Conservation (phyloP, 2,329 filamentous ascomycete genomes). For the Teratosphaeria epicoccoides region DNA sequence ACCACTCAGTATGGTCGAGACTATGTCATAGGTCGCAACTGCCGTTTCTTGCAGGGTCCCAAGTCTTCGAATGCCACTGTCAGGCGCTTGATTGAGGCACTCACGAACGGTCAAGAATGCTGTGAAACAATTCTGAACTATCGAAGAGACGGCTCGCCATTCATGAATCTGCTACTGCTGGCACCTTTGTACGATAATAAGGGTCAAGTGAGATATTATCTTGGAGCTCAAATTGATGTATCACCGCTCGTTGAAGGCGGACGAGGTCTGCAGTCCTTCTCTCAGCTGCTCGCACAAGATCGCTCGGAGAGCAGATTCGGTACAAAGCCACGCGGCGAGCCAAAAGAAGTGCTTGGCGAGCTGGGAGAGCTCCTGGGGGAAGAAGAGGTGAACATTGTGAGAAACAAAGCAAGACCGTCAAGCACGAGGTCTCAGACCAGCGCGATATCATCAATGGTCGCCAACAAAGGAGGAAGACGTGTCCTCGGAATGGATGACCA, state of each 20-base stretch:
- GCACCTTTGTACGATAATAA: slow-evolving; percentile 34
- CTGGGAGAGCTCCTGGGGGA: slow-evolving; percentile 22
- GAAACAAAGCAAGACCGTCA: slow-evolving; percentile 11
- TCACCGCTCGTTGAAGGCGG: slow-evolving; percentile 28
- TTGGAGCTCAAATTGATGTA: slow-evolving; percentile 32
- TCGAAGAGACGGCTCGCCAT: slow-evolving; percentile 30
- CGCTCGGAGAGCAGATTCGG: slow-evolving; percentile 19
- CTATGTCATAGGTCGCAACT: slow-evolving; percentile 35
- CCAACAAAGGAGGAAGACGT: slow-evolving; percentile 7
- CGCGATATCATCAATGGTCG: neutral
- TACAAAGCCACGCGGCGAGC: slow-evolving; percentile 7
- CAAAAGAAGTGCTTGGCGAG: slow-evolving; percentile 19
- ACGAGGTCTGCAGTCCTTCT: slow-evolving; percentile 28
- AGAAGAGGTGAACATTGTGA: slow-evolving; percentile 25
- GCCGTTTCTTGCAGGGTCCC: slow-evolving; percentile 35
- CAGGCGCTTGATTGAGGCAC: slow-evolving; percentile 26
- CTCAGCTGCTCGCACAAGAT: slow-evolving; percentile 24
- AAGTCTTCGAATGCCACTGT: slow-evolving; percentile 27
- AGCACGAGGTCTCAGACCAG: slow-evolving; percentile 6
- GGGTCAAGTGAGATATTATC: slow-evolving; percentile 30
- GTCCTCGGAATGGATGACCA: slow-evolving; percentile 25
- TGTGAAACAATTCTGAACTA: slow-evolving; percentile 37
- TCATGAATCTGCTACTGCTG: slow-evolving; percentile 32
- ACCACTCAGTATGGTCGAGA: slow-evolving; percentile 34
- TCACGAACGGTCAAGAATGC: slow-evolving; percentile 30